phyloP scores from a whole-genome alignment of 345 rosid species.

The Aethionema arabicum region DNA sequence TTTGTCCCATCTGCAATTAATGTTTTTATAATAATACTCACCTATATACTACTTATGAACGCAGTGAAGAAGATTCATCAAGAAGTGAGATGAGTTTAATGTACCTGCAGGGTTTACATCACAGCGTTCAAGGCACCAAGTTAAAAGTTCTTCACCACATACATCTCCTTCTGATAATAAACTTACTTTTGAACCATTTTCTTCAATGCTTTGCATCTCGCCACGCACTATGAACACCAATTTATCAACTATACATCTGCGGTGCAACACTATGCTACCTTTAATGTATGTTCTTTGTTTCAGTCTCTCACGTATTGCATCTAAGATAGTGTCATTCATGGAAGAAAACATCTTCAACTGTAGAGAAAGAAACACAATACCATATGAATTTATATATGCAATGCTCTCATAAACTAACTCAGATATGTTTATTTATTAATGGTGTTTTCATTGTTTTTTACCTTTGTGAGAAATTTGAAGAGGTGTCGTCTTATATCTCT shows the following conservation, averaged over 20 bases:
- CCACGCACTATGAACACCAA: conserved; percentile 91
- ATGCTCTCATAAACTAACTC: no score
- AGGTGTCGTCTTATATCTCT: conserved; percentile 88
- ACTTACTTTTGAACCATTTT: conserved; percentile 47
- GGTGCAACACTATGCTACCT: conserved; percentile 59
- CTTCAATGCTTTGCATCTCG: conserved; percentile 68
- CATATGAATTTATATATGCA: neutral
- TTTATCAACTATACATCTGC: conserved; percentile 61
- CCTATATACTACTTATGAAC: neutral
- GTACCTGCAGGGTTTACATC: conserved; percentile 59
- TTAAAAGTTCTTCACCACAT: conserved; percentile 87
- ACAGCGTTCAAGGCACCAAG: conserved; percentile 88
- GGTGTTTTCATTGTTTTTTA: conserved; percentile 33
- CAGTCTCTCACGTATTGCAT: conserved; percentile 71
- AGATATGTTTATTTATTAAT: no score
- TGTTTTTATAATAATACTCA: neutral
- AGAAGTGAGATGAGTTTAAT: neutral
- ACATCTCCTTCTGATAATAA: conserved; percentile 67
- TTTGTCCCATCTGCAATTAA: conserved; percentile 60
- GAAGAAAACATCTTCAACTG: conserved; percentile 72
- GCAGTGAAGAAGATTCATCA: neutral
- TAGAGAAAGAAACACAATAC: conserved; percentile 28
- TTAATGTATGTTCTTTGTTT: conserved; percentile 65
- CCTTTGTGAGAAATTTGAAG: conserved; percentile 75
- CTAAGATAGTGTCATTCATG: conserved; percentile 71